phyloP scores from a whole-genome alignment of 1,139 yeast species.

The Saccharomyces pastorianus region DNA sequence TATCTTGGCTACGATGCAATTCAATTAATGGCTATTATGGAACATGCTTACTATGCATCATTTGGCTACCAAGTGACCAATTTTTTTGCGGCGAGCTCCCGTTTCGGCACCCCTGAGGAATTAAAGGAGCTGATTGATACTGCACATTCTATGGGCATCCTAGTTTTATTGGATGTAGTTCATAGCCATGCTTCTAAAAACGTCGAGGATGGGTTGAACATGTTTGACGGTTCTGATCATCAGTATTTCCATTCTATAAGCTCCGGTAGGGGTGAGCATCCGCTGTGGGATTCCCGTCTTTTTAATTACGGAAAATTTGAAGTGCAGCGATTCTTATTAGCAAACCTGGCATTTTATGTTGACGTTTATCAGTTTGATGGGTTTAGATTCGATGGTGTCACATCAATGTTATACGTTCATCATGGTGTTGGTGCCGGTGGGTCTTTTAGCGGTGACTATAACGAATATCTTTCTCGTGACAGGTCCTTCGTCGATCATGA shows the following conservation, averaged over 20 bases:
- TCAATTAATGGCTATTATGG: slow-evolving; percentile 97
- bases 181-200: slow-evolving; percentile 95
- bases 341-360: slow-evolving; percentile 78
- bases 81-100: slow-evolving; percentile 80
- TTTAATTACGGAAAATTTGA: slow-evolving; percentile 89
- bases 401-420: slow-evolving; percentile 83
- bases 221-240: slow-evolving; percentile 92
- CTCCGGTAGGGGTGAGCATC: slow-evolving; percentile 66
- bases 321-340: slow-evolving; percentile 75
- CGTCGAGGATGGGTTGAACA: slow-evolving; percentile 86
- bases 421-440: slow-evolving; percentile 82
- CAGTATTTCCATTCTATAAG: slow-evolving; percentile 67
- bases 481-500: slow-evolving; percentile 75
- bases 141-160: slow-evolving; percentile 82
- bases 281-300: slow-evolving; percentile 89
- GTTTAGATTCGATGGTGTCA: slow-evolving; percentile 93
- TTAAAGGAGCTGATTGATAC: slow-evolving; percentile 82
- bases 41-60: slow-evolving; percentile 95
- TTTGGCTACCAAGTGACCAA: slow-evolving; percentile 94
- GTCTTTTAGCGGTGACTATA: slow-evolving; percentile 86
- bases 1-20: slow-evolving; percentile 85
- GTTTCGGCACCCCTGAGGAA: slow-evolving; percentile 93
- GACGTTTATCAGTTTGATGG: slow-evolving; percentile 89
- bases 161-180: slow-evolving; percentile 83
- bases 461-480: slow-evolving; percentile 70